Evolutionary conservation across 768 basidiomycete genomes (phyloP), one percentile per base, ranked within the genome.

Genomic region (Mycena rebaudengoi): DNA sequence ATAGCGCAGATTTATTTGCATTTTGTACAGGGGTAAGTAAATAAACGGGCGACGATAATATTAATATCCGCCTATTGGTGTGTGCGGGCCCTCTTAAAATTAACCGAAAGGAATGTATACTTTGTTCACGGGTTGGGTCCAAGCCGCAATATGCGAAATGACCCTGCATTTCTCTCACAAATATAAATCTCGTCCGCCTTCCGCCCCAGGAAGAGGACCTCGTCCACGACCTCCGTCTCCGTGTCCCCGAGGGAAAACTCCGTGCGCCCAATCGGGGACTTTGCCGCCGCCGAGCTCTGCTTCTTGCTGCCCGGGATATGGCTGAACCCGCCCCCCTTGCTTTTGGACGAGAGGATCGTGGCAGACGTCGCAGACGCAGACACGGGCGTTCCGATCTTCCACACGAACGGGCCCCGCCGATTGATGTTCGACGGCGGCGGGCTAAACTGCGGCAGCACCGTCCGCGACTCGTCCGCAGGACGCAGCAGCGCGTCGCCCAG

Each of bases 131-230:
- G 37, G 63, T 72, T 70, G 49, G 90, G 88, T 69, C 86, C 82
- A 45, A 95, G 82, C 71, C 84, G 83, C 64, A 95, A 78, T 71
- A 95, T 88, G 71, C 94, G 85, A 77, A 95, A 95, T 29, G 88
- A 87, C 32, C 83, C 86, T 43, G 83, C 77, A 69, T 87, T 90
- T 69, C 90, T 85, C 79, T 95, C 94, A 71, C 94, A 95, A 56
- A 95, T 79, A 71, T 93, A 95, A 54, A 94, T 85, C 50, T 89
- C 88, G 69, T 95, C 86, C 40, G 86, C 86, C 66, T 86, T 88
- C 64, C 94, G 84, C 54, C 93, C 94, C 18, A 95, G 83, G 75
- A 89, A 94, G 46, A 95, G 75, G n/a, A 95, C 86, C 71, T 94
- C 93, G 60, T 91, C 88, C 26, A 82, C 79, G 59, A 79, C 73